Conservation (phyloP, 2,329 filamentous ascomycete genomes). For the Hirsutella minnesotensis region DNA sequence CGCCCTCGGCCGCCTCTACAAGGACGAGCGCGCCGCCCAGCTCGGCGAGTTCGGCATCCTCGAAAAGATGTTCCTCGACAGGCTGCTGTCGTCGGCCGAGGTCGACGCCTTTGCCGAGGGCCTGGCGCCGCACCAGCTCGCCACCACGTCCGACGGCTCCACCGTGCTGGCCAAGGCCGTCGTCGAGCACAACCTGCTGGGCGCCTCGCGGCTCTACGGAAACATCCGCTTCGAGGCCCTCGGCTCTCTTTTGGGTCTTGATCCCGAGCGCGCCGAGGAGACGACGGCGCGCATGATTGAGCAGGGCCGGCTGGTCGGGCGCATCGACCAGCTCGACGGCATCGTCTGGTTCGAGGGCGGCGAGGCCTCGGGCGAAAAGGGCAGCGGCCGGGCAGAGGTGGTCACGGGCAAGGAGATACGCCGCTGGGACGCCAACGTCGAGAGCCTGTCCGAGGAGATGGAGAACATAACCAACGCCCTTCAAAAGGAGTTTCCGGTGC, state of each 20-base stretch:
- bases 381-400: constrained; percentile 52
- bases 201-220: constrained; percentile 65
- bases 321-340: constrained; percentile 87
- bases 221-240: constrained; percentile 70
- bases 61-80: constrained; percentile 95
- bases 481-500: constrained; percentile 65
- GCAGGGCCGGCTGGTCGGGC: constrained; percentile 74
- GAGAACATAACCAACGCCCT: constrained; percentile 76
- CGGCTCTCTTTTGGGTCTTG: constrained; percentile 64
- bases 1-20: constrained; percentile 75
- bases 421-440: constrained; percentile 82
- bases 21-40: constrained; percentile 71
- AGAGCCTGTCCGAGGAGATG: constrained; percentile 76
- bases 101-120: constrained; percentile 75
- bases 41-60: constrained; percentile 77
- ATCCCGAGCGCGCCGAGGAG: constrained; percentile 72
- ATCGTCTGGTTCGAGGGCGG: constrained; percentile 76
- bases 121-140: constrained; percentile 78
- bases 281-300: constrained; percentile 95
- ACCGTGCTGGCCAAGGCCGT: constrained; percentile 91
- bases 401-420: constrained; percentile 60
- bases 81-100: constrained; percentile 69
- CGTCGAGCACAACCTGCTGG: constrained; percentile 89
- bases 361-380: constrained; percentile 57
- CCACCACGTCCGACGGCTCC: constrained; percentile 76